phyloP scores from a whole-genome alignment of 768 basidiomycete species.

The Leccinum ochraceum region DNA sequence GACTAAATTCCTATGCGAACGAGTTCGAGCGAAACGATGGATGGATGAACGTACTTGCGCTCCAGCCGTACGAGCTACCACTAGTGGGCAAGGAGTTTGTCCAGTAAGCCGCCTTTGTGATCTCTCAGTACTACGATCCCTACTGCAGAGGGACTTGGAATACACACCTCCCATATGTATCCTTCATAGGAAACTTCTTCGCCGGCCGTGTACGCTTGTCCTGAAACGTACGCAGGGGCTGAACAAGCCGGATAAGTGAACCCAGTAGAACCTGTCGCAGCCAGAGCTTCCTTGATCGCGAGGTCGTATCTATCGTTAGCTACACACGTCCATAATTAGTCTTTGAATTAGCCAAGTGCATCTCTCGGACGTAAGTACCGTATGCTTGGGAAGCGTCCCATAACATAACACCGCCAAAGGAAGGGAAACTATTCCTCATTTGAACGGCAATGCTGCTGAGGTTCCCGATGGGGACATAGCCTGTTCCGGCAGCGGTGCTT shows the following conservation, averaged over 20 bases:
- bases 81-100: constrained; percentile 49
- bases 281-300: constrained; percentile 59
- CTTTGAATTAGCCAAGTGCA: background rate
- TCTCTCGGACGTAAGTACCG: constrained; percentile 16
- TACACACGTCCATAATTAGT: constrained; percentile 17
- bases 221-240: constrained; percentile 52
- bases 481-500: constrained; percentile 41
- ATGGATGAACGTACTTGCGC: constrained; percentile 48
- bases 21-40: background rate
- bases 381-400: constrained; percentile 48
- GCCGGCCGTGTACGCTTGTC: constrained; percentile 51
- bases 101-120: constrained; percentile 58
- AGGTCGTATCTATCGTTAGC: constrained; percentile 61
- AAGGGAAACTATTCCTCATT: constrained; percentile 41
- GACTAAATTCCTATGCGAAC: constrained; percentile 12
- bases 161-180: constrained; percentile 62
- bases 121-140: background rate
- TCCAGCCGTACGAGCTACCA: constrained; percentile 59
- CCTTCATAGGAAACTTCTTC: constrained; percentile 55
- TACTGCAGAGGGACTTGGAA: background rate
- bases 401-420: constrained; percentile 46
- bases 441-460: constrained; percentile 35
- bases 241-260: constrained; percentile 65
- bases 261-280: constrained; percentile 64
- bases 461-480: constrained; percentile 36